A percentile compares a stretch with the other conserved stretches of the same genome.
Evolutionary conservation across 345 rosid species (phyloP).

Genomic region (Euphorbia peplus): DNA sequence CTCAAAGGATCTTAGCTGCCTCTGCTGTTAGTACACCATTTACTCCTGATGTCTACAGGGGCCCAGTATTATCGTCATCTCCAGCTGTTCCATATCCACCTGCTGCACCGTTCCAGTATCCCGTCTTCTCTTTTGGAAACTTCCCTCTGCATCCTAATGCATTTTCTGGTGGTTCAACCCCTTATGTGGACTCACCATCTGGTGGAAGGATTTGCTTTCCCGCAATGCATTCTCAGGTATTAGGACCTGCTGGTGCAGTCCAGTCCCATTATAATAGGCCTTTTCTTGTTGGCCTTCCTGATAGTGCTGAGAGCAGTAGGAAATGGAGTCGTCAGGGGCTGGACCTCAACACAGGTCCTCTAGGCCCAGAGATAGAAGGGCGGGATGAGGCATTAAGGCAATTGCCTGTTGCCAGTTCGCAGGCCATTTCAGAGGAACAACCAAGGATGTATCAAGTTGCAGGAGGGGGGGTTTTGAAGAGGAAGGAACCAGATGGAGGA

Average conservation of each 20-base stretch:
- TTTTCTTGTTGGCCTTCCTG: constrained; percentile 57
- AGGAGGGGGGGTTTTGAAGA: constrained; percentile 54
- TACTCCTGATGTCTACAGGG: constrained; percentile 58
- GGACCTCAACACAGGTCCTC: constrained; percentile 86
- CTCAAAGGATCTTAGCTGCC: constrained; percentile 63
- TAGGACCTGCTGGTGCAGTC: constrained; percentile 54
- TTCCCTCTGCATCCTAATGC: constrained; percentile 59
- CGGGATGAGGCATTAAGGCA: constrained; percentile 70
- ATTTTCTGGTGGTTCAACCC: constrained; percentile 64
- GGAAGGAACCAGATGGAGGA: constrained; percentile 90
- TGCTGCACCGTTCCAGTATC: constrained; percentile 65
- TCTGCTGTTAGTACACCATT: constrained; percentile 50
- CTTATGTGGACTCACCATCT: constrained; percentile 66
- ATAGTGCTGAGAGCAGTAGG: constrained; percentile 43
- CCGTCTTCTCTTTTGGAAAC: constrained; percentile 54
- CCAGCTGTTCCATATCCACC: constrained; percentile 72
- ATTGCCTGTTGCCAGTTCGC: constrained; percentile 46
- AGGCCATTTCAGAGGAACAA: constrained; percentile 59
- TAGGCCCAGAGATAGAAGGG: constrained; percentile 55
- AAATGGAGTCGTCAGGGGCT: constrained; percentile 71
- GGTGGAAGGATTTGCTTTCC: constrained; percentile 66
- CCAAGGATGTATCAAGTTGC: constrained; percentile 66
- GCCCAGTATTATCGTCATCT: constrained; percentile 68
- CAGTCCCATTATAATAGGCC: constrained; percentile 60
- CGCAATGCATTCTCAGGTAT: constrained; percentile 54